These are phyloP conservation scores for Colletotrichum sublineola DNA, from an alignment of 2,329 filamentous ascomycete genomes.

Conservation along the genomic window DNA sequence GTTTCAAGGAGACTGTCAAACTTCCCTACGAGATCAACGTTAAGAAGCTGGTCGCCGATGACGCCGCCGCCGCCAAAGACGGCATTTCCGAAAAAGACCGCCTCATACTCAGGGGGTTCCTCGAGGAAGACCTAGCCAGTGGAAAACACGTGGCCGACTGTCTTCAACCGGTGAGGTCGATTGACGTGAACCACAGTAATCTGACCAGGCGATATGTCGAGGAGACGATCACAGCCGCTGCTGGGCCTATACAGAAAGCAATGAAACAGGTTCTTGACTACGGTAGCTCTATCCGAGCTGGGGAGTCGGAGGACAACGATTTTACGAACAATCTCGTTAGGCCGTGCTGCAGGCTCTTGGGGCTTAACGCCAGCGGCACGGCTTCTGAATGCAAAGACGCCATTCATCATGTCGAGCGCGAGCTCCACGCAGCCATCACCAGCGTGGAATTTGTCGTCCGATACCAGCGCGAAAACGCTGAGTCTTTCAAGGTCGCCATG, in stretches of 20 bases:
- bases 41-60: not conserved
- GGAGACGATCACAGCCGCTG: not conserved
- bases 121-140: not conserved
- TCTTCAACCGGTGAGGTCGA: not conserved
- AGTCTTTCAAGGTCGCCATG: not conserved
- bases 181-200: not conserved
- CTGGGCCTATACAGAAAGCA: not conserved
- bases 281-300: not conserved
- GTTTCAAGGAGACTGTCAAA: fast-evolving
- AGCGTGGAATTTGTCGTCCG: not conserved
- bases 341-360: not conserved
- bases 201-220: not conserved
- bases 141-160: not conserved
- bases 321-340: not conserved
- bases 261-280: not conserved
- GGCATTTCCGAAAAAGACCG: not conserved
- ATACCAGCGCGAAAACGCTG: not conserved
- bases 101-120: not conserved
- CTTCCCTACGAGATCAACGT: not conserved
- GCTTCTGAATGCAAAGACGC: not conserved
- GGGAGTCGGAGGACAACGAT: not conserved
- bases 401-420: not conserved
- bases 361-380: not conserved
- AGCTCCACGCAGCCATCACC: not conserved
- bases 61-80: not conserved